A percentile compares a stretch with the other conserved stretches of the same genome.
phyloP scores from a whole-genome alignment of 495 filamentous ascomycete genomes.

The Aspergillus wentii region DNA sequence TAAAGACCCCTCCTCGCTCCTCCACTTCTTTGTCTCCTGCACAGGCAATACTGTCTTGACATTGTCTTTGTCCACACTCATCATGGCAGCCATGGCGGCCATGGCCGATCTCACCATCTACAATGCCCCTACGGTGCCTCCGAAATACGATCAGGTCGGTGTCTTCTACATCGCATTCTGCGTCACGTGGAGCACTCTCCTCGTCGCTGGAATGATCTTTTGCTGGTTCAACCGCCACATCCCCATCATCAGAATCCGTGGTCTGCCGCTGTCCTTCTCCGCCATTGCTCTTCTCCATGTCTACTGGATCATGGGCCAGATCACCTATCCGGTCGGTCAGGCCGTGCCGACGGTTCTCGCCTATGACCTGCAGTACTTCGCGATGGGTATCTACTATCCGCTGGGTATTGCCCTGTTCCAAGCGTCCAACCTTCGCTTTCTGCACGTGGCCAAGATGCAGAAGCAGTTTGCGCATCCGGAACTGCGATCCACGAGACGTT shows the following conservation, averaged over 20 bases:
- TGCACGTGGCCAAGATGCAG: conserved; percentile 10
- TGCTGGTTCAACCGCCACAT: conserved; percentile 5
- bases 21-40: too few species aligned
- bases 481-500: background rate
- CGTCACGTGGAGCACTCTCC: conserved; percentile 3
- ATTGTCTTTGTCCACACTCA: too few species aligned
- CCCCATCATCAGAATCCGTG: conserved; percentile 6
- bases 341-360: conserved; percentile 4
- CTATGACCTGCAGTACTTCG: conserved; percentile 9
- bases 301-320: conserved; percentile 9
- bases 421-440: conserved; percentile 9
- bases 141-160: conserved; percentile 6
- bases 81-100: background rate
- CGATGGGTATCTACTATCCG: conserved; percentile 6
- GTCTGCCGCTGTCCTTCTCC: conserved; percentile 4
- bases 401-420: conserved; percentile 8
- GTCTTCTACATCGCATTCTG: conserved; percentile 9
- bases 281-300: conserved; percentile 8
- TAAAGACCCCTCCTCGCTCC: too few species aligned
- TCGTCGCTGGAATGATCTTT: conserved; percentile 7
- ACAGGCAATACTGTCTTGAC: too few species aligned
- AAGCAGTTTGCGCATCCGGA: conserved; percentile 4
- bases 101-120: conserved; percentile 10
- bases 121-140: conserved; percentile 6
- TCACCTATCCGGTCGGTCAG: conserved; percentile 4